phyloP scores from a whole-genome alignment of 495 filamentous ascomycete genomes.

The Hypoxylon trugodes region DNA sequence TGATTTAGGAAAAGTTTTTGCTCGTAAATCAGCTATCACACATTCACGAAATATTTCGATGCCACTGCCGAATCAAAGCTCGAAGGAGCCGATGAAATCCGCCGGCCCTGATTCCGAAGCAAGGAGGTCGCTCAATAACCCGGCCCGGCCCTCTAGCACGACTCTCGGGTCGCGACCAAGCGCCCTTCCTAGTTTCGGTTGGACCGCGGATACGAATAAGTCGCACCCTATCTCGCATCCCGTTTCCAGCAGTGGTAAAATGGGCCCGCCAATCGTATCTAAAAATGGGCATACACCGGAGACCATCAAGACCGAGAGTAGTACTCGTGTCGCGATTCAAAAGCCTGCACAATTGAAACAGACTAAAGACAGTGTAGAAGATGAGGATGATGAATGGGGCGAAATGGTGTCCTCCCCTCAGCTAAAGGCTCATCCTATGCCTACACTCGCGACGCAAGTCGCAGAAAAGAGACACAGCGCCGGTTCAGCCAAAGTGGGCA shows the following conservation, averaged over 20 bases:
- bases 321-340: background rate
- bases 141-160: constrained; percentile 17
- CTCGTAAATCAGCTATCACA: constrained; percentile 28
- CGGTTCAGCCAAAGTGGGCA: background rate
- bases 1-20: constrained; percentile 56
- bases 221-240: constrained; percentile 5
- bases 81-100: background rate
- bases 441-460: background rate
- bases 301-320: background rate
- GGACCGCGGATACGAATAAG: constrained; percentile 17
- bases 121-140: constrained; percentile 23
- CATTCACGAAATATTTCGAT: constrained; percentile 37
- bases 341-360: background rate
- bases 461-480: background rate
- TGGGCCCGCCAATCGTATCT: background rate
- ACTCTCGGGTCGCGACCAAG: background rate
- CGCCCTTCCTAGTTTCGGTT: constrained; percentile 29
- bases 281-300: background rate
- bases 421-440: constrained; percentile 21
- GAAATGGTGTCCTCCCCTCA: constrained; percentile 62
- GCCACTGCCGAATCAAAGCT: constrained; percentile 4
- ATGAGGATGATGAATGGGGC: constrained; percentile 63
- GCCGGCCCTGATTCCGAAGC: background rate
- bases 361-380: constrained; percentile 25
- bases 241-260: background rate